These are phyloP conservation scores for Flaveria trinervia DNA, from an alignment of 129 eudicot genomes.

Conservation along the genomic window DNA sequence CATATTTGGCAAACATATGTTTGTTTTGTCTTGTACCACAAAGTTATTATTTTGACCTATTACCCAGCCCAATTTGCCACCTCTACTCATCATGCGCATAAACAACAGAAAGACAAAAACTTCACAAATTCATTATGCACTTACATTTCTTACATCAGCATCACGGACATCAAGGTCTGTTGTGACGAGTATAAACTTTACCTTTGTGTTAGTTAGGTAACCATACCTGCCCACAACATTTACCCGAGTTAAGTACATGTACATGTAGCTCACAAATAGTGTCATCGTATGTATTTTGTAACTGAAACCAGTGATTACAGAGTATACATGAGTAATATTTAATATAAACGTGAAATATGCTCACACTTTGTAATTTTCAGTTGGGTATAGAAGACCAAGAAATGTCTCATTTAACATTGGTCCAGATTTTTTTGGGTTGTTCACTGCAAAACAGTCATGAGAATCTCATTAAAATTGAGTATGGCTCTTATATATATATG, in stretches of 20 bases:
- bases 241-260: conserved; percentile 17
- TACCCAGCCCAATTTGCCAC: neutral
- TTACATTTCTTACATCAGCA: conserved; percentile 94
- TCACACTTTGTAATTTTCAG: conserved; percentile 96
- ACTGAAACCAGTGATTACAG: neutral
- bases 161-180: conserved; percentile 93
- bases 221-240: conserved; percentile 70
- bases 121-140: conserved; percentile 29
- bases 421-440: conserved; percentile 95
- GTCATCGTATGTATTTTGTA: conserved; percentile 18
- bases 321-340: neutral
- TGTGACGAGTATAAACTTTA: conserved; percentile 93
- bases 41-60: neutral
- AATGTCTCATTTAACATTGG: conserved; percentile 95
- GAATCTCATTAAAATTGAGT: conserved; percentile 15
- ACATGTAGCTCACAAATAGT: conserved; percentile 18
- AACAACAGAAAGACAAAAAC: conserved; percentile 6
- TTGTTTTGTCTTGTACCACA: neutral
- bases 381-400: conserved; percentile 93
- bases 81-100: conserved; percentile 16
- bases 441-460: conserved; percentile 58
- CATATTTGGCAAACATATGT: neutral
- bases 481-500: neutral
- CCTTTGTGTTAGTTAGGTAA: conserved; percentile 96
- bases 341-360: conserved; percentile 29